phyloP scores from a whole-genome alignment of 2,329 filamentous ascomycete species.

The Nectriaceae sp. region DNA sequence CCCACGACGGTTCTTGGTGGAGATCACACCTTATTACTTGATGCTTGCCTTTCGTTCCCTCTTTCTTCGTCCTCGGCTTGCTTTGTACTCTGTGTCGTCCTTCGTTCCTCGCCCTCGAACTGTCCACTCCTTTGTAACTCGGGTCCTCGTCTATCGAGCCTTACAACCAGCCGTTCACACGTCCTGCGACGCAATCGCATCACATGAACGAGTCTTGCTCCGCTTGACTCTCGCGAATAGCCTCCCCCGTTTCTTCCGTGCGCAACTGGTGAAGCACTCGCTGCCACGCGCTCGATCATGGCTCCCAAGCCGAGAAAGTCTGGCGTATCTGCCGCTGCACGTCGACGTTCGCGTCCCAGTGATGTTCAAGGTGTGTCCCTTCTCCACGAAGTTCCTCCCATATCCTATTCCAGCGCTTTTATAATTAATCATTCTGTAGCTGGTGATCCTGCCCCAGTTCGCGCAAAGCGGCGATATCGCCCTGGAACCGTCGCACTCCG shows the following conservation, averaged over 20 bases:
- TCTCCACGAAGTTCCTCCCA: neutral
- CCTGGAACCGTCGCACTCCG: constrained; percentile 85
- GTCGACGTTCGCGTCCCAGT: constrained; percentile 36
- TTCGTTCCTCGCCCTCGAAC: neutral
- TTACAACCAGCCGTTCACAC: neutral
- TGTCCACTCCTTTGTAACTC: no score
- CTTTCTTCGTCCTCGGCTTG: neutral
- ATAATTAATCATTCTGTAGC: constrained; percentile 46
- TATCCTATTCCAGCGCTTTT: neutral
- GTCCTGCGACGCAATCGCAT: neutral
- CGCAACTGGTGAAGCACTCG: neutral
- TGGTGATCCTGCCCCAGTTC: constrained; percentile 70
- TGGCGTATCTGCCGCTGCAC: constrained; percentile 15
- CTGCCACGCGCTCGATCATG: constrained; percentile 13
- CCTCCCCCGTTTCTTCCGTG: neutral
- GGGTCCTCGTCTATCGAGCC: neutral
- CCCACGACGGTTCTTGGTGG: no score
- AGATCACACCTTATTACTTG: no score
- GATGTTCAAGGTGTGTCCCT: constrained; percentile 41
- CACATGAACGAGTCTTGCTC: neutral
- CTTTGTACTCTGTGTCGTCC: neutral
- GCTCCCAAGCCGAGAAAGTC: constrained; percentile 19
- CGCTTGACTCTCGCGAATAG: neutral
- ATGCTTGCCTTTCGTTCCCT: neutral
- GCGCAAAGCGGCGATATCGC: constrained; percentile 64